Base-by-base conservation (phyloP, 2,329 filamentous ascomycete genomes). In the Sporothrix brasiliensis region DNA sequence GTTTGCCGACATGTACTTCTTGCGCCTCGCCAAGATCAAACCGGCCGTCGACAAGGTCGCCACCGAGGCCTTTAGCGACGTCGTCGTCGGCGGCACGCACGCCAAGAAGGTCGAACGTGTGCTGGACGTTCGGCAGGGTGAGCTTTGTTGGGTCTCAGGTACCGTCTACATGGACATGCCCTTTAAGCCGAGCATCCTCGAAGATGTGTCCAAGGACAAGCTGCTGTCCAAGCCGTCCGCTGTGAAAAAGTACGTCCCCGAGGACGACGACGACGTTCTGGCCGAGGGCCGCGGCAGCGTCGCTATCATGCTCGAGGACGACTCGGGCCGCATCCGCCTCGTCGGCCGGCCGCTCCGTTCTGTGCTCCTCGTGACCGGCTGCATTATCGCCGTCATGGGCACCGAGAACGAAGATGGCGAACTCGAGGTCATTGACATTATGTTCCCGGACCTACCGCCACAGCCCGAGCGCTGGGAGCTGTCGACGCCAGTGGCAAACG, bases 161-260 rank as follows among this genome's bases (percentile, higher is more conserved):
- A 99, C 95, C 0, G 89, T 98, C 44, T 99, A 97, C 79, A 97
- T 98, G 91, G 93, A 98, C 74, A 94, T 99, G 92, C 88, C 92
- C 2, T 80, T 97, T 76, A 99, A 99, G 82, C 95, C 96, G 0
- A 97, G 96, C 77, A 94, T 99, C 78, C 83, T 99, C 47, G 94
- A 97, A 72, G 95, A 99, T 76, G 92, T 99, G 54, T 91, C 92
- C 53, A 97, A 96, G 80, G 94, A 97, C 71, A 69, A 65, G 56
- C 53, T 72, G 2, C 69, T 74, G 14, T 74, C 73, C 9, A 68
- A 69, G 14, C 93, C 94, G 10, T 88, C 92, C 16, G 86, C 89
- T 9, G 86, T 90, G 72, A 85, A 90, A 74, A 95, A 93, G 75
- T 97, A 97, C 80, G 86, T 89, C 74, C 88, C 87, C 49, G 81